A percentile compares a stretch with the other conserved stretches of the same genome.
Conservation (phyloP, 495 filamentous ascomycete genomes). For the Stereocaulon alpinum region DNA sequence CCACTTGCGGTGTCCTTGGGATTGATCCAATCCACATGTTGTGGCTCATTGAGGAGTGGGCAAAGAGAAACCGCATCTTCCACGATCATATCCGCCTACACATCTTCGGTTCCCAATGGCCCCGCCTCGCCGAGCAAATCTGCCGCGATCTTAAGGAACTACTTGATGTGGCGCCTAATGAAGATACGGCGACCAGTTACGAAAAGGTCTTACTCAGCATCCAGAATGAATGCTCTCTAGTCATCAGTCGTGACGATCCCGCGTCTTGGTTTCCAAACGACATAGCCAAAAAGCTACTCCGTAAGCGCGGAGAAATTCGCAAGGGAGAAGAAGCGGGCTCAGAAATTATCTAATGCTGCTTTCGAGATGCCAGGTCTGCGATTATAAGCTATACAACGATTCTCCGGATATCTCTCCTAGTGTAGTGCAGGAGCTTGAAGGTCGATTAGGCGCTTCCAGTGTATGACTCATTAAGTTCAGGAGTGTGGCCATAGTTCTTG, state of each 20-base stretch:
- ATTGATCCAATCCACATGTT: conserved; percentile 11
- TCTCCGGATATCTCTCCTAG: too few relatives aligned
- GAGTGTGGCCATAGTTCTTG: too few relatives aligned
- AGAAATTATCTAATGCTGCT: conserved; percentile 5
- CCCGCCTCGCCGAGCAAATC: conserved; percentile 11
- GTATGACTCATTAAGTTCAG: too few relatives aligned
- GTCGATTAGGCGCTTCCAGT: too few relatives aligned
- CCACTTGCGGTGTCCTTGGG: conserved; percentile 9
- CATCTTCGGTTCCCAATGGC: conserved; percentile 13
- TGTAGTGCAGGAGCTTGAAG: too few relatives aligned
- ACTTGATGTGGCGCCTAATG: conserved; percentile 15
- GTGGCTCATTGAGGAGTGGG: conserved; percentile 17
- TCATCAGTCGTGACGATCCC: conserved; percentile 10
- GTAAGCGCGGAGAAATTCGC: conserved; percentile 1
- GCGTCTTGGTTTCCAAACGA: conserved; percentile 10
- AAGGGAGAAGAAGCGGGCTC: conserved; percentile 11
- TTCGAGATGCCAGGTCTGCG: too few relatives aligned
- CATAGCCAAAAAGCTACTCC: conserved; percentile 14
- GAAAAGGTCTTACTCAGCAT: conserved; percentile 13
- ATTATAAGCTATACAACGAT: too few relatives aligned
- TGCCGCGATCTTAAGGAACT: conserved; percentile 17
- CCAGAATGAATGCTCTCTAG: conserved; percentile 14
- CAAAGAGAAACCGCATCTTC: conserved; percentile 12
- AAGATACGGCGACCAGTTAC: conserved; percentile 15
- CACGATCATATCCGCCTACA: conserved; percentile 10